Percentiles rank a stretch among this genome's conserved stretches.
Evolutionary conservation across 495 filamentous ascomycete genomes (phyloP).

Genomic region (Xylaria nigripes): DNA sequence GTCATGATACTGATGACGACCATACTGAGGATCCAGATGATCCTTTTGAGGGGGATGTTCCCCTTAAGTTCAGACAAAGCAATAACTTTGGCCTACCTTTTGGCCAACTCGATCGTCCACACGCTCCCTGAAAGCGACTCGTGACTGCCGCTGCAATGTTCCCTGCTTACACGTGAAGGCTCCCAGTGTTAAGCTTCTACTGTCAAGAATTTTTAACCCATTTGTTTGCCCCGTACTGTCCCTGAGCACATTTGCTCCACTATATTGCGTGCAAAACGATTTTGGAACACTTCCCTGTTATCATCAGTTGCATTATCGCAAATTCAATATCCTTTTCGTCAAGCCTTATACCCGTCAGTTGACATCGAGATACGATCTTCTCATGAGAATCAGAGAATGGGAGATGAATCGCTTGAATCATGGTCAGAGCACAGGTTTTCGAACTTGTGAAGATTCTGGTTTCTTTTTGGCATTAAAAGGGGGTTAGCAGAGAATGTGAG

Average conservation of each 20-base stretch:
- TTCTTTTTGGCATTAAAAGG: no score
- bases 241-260: background rate
- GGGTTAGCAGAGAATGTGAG: no score
- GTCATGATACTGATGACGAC: constrained; percentile 15
- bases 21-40: constrained; percentile 14
- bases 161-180: background rate
- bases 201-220: background rate
- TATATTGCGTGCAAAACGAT: background rate
- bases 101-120: constrained; percentile 15
- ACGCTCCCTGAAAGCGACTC: background rate
- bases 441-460: no score
- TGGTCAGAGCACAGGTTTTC: no score
- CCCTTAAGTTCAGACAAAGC: constrained; percentile 50
- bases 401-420: no score
- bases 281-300: background rate
- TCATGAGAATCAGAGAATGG: no score
- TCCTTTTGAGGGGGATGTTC: constrained; percentile 43
- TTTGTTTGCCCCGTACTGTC: background rate
- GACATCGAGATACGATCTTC: no score
- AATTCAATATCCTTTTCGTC: constrained; percentile 2
- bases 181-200: background rate
- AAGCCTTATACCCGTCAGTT: background rate
- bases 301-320: no score
- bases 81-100: constrained; percentile 50
- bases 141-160: background rate